Evolutionary conservation across 768 basidiomycete genomes (phyloP).

Genomic region (Hygrophoropsis aurantiaca): DNA sequence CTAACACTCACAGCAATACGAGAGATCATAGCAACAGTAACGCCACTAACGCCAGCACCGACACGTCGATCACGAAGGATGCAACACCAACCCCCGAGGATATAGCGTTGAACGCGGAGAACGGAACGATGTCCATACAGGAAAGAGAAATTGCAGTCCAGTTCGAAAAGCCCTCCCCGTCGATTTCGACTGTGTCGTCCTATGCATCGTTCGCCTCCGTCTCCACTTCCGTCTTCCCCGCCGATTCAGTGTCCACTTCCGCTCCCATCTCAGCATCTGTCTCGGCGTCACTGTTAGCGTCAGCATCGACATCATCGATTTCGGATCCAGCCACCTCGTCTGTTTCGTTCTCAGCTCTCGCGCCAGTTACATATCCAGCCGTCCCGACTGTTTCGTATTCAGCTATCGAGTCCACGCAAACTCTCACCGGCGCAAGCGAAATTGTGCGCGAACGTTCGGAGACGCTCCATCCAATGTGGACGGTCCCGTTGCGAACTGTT

Average conservation of each 20-base stretch:
- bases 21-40: no score
- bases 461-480: slow-evolving; percentile 28
- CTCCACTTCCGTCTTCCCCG: not conserved
- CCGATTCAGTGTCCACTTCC: no score
- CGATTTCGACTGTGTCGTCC: not conserved
- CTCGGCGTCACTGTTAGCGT: not conserved
- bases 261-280: no score
- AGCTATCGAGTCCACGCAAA: slow-evolving; percentile 17
- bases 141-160: not conserved
- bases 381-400: slow-evolving; percentile 10
- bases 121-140: not conserved
- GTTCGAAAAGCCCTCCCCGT: slow-evolving; percentile 1
- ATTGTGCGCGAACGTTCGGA: not conserved
- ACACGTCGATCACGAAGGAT: no score
- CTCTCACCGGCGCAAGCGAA: not conserved
- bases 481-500: slow-evolving; percentile 24
- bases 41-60: no score
- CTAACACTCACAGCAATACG: not conserved
- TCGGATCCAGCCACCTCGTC: no score
- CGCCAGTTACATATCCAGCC: not conserved
- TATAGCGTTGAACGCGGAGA: not conserved
- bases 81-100: not conserved
- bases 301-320: not conserved
- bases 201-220: not conserved
- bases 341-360: not conserved